Evolutionary conservation across 2,329 filamentous ascomycete species (phyloP).

Genomic region (Calonectria ilicicola): DNA sequence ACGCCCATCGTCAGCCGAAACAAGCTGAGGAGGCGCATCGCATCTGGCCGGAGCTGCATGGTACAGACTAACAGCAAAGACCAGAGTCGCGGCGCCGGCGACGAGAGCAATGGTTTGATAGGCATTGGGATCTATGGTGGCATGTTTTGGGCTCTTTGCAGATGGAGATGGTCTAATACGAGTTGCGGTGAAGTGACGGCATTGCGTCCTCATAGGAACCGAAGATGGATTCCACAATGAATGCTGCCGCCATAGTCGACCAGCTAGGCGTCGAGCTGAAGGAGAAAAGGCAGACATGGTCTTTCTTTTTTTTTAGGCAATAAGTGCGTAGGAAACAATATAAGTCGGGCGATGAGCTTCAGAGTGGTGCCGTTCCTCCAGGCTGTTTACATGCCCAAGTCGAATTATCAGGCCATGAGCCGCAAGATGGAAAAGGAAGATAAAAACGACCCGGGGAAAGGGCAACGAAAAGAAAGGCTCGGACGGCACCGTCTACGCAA

Average conservation of each 20-base stretch:
- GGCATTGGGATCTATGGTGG: conserved; percentile 11
- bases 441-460: not conserved
- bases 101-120: conserved; percentile 22
- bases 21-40: conserved; percentile 24
- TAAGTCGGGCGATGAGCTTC: not conserved
- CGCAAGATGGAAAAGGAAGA: not conserved
- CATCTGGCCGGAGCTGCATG: conserved; percentile 34
- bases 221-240: conserved; percentile 17
- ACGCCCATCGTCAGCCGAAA: conserved; percentile 37
- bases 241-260: conserved; percentile 26
- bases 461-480: not conserved
- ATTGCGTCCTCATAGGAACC: conserved; percentile 22
- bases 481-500: not conserved
- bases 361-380: not conserved
- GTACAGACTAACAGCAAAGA: conserved; percentile 32
- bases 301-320: not conserved
- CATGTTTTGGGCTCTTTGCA: not conserved
- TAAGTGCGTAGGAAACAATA: not conserved
- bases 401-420: not conserved
- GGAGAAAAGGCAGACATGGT: conserved; percentile 32
- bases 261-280: conserved; percentile 27
- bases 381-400: not conserved
- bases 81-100: conserved; percentile 32
- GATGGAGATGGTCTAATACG: conserved; percentile 8
- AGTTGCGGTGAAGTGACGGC: conserved; percentile 19